Evolutionary conservation across 257 asterid genomes (phyloP).

Genomic region (Anisodus acutangulus): DNA sequence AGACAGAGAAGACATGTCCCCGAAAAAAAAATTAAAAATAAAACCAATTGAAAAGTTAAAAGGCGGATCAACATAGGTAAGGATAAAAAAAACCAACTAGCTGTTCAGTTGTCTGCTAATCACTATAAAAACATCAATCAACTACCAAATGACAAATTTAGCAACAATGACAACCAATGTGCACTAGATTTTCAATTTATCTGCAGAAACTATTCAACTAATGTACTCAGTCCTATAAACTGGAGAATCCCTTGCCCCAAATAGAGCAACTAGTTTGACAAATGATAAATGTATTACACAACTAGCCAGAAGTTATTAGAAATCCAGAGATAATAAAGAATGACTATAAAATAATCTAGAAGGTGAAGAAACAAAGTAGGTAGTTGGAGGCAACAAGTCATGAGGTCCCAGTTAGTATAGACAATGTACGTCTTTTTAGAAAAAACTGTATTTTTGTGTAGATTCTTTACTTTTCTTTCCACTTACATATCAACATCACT

Average conservation of each 20-base stretch:
- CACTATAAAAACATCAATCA: constrained; percentile 8
- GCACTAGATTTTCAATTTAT: background rate
- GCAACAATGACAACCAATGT: background rate
- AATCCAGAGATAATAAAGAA: background rate
- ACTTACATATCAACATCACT: background rate
- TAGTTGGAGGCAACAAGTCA: background rate
- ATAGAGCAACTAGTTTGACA: background rate
- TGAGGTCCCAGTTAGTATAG: background rate
- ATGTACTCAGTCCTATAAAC: background rate
- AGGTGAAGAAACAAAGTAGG: background rate
- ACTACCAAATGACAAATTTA: background rate
- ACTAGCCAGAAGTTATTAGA: background rate
- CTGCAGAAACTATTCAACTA: constrained; percentile 3
- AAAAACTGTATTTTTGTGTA: background rate
- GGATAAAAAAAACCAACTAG: background rate
- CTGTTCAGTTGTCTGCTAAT: background rate
- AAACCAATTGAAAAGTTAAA: background rate
- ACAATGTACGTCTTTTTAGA: too few relatives aligned
- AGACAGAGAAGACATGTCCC: constrained; percentile 29
- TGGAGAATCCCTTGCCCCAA: background rate
- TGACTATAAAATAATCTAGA: background rate
- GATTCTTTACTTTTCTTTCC: background rate
- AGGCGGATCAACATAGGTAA: background rate
- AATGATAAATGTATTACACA: background rate
- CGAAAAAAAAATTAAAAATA: background rate